Evolutionary conservation across 202 grass and related monocot genomes (phyloP).

Genomic region (Zoysia matrella): DNA sequence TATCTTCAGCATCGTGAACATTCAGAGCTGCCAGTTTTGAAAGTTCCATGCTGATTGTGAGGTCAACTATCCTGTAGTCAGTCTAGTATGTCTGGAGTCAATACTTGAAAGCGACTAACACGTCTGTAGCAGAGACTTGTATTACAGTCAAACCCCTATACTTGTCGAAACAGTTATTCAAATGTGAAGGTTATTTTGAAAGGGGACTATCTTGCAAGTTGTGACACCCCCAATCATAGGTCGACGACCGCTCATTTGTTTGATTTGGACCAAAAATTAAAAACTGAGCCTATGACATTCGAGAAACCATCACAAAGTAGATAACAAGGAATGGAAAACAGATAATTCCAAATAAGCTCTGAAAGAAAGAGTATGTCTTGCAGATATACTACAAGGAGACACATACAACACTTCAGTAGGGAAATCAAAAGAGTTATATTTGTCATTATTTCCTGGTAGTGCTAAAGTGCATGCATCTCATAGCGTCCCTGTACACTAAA

Average conservation of each 20-base stretch:
- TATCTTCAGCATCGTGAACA: constrained; percentile 16
- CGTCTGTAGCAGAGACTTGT: not conserved
- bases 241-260: not conserved
- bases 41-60: not conserved
- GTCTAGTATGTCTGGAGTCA: constrained; percentile 1
- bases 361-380: not conserved
- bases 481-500: no score
- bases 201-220: not conserved
- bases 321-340: not conserved
- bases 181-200: not conserved
- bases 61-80: not conserved
- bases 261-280: not conserved
- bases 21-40: constrained; percentile 8
- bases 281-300: not conserved
- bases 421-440: no score
- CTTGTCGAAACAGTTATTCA: not conserved
- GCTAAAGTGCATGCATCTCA: no score
- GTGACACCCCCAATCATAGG: not conserved
- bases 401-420: no score
- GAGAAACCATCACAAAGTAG: not conserved
- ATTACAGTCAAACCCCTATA: not conserved
- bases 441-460: no score
- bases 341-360: not conserved
- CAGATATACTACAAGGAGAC: not conserved
- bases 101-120: not conserved